Evolutionary conservation across 208 protist genomes (phyloP).

Genomic region (Angomonas deanei): DNA sequence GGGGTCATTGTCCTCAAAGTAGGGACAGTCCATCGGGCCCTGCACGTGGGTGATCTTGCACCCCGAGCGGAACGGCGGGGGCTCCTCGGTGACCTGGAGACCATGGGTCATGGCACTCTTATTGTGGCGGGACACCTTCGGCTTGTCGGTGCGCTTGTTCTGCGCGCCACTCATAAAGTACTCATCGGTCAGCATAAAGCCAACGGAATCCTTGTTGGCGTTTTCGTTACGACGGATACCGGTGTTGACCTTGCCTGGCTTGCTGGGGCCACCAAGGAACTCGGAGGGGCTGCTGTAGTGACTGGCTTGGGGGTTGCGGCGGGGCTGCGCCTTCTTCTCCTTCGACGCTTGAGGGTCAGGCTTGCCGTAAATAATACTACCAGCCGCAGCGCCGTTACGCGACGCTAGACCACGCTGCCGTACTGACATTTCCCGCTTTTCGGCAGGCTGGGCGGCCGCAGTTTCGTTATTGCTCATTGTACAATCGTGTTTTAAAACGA

Average conservation of each 20-base stretch:
- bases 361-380: constrained; percentile 18
- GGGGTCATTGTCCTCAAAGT: constrained; percentile 54
- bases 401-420: constrained; percentile 21
- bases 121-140: background rate
- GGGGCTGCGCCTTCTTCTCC: constrained; percentile 15
- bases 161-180: constrained; percentile 35
- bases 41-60: constrained; percentile 23
- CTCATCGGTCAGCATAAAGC: constrained; percentile 65
- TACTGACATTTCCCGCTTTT: constrained; percentile 9
- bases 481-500: background rate
- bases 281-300: constrained; percentile 47
- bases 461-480: background rate
- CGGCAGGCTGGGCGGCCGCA: background rate
- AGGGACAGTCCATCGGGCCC: constrained; percentile 41
- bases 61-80: constrained; percentile 29
- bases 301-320: constrained; percentile 16
- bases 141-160: constrained; percentile 7
- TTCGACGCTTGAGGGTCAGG: constrained; percentile 8
- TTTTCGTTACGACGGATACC: constrained; percentile 65
- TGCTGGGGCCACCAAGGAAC: constrained; percentile 58
- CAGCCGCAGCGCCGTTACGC: constrained; percentile 28
- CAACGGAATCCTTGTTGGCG: constrained; percentile 45
- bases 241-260: constrained; percentile 41
- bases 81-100: constrained; percentile 30
- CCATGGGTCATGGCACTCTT: constrained; percentile 19